phyloP scores from a whole-genome alignment of 345 rosid species.

The Brassica carinata region DNA sequence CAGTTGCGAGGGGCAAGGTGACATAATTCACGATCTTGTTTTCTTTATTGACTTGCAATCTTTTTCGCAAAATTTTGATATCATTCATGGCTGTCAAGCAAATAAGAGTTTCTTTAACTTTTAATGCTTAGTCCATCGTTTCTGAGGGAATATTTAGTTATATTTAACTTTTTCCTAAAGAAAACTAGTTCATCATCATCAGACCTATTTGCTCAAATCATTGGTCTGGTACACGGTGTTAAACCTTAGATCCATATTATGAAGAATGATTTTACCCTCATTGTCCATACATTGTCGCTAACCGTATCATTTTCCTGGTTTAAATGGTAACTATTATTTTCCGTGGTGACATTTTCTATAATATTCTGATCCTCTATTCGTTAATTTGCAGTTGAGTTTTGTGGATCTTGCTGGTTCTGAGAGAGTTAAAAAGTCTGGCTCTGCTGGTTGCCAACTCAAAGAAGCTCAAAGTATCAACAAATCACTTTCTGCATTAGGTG shows the following conservation, averaged over 20 bases:
- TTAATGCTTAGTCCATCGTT: background rate
- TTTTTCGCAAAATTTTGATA: background rate
- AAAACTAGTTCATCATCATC: background rate
- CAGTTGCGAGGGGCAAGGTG: slow-evolving; percentile 95
- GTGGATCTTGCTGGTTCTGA: slow-evolving; percentile 99
- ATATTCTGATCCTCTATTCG: slow-evolving; percentile 9
- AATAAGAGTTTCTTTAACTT: background rate
- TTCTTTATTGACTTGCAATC: background rate
- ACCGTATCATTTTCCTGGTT: background rate
- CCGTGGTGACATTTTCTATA: slow-evolving; percentile 13
- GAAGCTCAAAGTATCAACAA: slow-evolving; percentile 98
- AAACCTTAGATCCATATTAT: slow-evolving; percentile 13
- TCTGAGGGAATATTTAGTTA: background rate
- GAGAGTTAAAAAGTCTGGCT: slow-evolving; percentile 94
- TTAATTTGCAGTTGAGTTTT: slow-evolving; percentile 76
- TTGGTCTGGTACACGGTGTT: slow-evolving; percentile 2
- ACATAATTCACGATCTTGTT: background rate
- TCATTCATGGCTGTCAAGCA: background rate
- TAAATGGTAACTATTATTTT: background rate
- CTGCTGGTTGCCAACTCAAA: slow-evolving; percentile 79
- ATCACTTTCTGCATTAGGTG: slow-evolving; percentile 93
- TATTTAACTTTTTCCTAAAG: background rate
- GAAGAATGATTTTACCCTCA: background rate
- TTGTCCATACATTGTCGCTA: background rate
- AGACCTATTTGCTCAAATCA: background rate